Evolutionary conservation across 2,329 filamentous ascomycete species (phyloP).

Genomic region (Fusarium chlamydosporum): DNA sequence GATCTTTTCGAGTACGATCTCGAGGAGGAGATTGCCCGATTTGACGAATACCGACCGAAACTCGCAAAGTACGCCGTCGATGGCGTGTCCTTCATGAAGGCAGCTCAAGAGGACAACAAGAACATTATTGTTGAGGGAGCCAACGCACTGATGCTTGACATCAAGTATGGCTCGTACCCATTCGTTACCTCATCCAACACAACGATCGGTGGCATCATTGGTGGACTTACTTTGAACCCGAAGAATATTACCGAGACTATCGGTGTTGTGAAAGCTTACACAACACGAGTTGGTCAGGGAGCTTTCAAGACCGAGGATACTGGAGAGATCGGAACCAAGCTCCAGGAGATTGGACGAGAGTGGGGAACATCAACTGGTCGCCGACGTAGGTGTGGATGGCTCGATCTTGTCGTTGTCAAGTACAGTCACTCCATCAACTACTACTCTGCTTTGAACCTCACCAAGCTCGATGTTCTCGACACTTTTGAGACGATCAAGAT

Average conservation of each 20-base stretch:
- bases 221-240: slow-evolving; percentile 9
- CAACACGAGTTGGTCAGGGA: slow-evolving; percentile 12
- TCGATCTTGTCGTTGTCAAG: slow-evolving; percentile 23
- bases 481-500: slow-evolving; percentile 31
- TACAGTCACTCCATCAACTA: slow-evolving; percentile 28
- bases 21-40: slow-evolving; percentile 16
- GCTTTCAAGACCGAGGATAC: slow-evolving; percentile 25
- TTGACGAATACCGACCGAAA: slow-evolving; percentile 11
- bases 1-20: slow-evolving; percentile 16
- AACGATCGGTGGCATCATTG: slow-evolving; percentile 22
- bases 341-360: slow-evolving; percentile 14
- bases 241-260: slow-evolving; percentile 17
- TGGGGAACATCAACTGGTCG: slow-evolving; percentile 25
- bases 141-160: slow-evolving; percentile 25
- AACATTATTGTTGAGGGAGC: slow-evolving; percentile 14
- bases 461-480: slow-evolving; percentile 32
- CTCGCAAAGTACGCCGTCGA: slow-evolving; percentile 8
- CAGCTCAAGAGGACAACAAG: slow-evolving; percentile 10
- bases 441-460: slow-evolving; percentile 20
- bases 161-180: slow-evolving; percentile 16
- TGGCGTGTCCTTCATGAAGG: slow-evolving; percentile 15
- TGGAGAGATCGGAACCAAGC: slow-evolving; percentile 12
- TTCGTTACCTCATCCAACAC: slow-evolving; percentile 15
- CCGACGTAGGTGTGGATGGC: slow-evolving; percentile 26
- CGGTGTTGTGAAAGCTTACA: slow-evolving; percentile 19